These are phyloP conservation scores for Fusarium praegraminearum DNA, from an alignment of 2,329 filamentous ascomycete genomes.

Conservation along the genomic window DNA sequence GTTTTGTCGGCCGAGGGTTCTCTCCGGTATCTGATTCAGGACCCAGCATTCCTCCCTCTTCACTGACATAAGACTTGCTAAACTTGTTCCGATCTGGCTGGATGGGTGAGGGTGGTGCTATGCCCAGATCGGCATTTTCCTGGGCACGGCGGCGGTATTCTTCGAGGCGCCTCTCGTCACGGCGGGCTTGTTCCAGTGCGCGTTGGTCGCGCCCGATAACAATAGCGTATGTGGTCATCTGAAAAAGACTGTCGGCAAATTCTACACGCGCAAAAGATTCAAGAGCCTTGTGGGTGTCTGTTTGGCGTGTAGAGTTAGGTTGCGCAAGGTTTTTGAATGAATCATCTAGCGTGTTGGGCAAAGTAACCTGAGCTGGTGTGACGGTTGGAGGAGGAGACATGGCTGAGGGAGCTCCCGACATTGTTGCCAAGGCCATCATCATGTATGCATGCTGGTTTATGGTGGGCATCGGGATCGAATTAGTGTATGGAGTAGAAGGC, in stretches of 20 bases:
- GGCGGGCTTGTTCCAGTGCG: constrained; percentile 66
- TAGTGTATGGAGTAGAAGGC: constrained; percentile 51
- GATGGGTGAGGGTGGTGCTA: constrained; percentile 65
- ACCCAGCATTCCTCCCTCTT: constrained; percentile 76
- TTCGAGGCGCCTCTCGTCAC: constrained; percentile 62
- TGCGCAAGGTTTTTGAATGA: constrained; percentile 47
- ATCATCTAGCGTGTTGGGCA: constrained; percentile 54
- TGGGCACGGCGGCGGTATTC: constrained; percentile 59
- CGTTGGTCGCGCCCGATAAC: constrained; percentile 78
- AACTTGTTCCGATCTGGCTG: constrained; percentile 66
- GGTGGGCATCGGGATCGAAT: constrained; percentile 49
- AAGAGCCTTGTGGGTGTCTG: constrained; percentile 57
- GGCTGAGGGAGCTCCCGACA: constrained; percentile 53
- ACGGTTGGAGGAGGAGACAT: constrained; percentile 60
- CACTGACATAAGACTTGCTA: constrained; percentile 75
- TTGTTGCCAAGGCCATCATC: constrained; percentile 60
- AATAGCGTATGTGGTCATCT: constrained; percentile 80
- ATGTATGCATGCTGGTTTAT: constrained; percentile 57
- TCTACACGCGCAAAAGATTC: constrained; percentile 72
- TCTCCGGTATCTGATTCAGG: constrained; percentile 70
- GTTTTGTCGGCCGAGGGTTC: constrained; percentile 59
- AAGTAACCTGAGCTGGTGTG: constrained; percentile 60
- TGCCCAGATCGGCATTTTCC: constrained; percentile 61
- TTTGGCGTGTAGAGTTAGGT: constrained; percentile 52
- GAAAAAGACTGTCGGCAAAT: constrained; percentile 81